A percentile compares a stretch with the other conserved stretches of the same genome.
These are phyloP conservation scores for Porodaedalea pini DNA, from an alignment of 1,284 basidiomycete genomes.

Conservation along the genomic window DNA sequence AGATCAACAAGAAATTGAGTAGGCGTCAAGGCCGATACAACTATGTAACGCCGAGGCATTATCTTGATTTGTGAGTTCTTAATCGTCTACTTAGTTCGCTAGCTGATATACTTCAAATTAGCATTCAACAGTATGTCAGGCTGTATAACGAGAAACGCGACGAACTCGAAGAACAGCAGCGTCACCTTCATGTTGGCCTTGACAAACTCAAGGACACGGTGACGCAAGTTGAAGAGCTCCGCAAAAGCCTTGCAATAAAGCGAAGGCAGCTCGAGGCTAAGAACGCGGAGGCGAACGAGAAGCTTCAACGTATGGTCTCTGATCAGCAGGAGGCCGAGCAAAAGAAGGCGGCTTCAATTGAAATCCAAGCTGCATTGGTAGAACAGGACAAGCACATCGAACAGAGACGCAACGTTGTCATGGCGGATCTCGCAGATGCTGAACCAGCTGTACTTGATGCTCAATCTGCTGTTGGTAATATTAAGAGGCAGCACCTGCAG, in stretches of 20 bases:
- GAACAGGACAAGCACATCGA: conserved; percentile 90
- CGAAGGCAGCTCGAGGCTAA: conserved; percentile 91
- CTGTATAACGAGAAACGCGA: conserved; percentile 98
- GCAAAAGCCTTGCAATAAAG: conserved; percentile 94
- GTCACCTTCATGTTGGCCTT: conserved; percentile 96
- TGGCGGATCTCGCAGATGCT: conserved; percentile 94
- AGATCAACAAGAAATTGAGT: conserved; percentile 85
- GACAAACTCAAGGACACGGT: conserved; percentile 97
- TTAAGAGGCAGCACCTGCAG: conserved; percentile 94
- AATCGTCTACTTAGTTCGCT: conserved; percentile 19
- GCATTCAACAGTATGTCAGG: conserved; percentile 97
- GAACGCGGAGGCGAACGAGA: conserved; percentile 93
- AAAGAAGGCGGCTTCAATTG: conserved; percentile 94
- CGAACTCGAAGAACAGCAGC: conserved; percentile 97
- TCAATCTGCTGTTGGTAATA: conserved; percentile 92
- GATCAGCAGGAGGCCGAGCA: conserved; percentile 99
- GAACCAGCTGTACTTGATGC: conserved; percentile 97
- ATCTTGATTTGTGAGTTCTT: conserved; percentile 91
- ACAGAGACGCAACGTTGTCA: conserved; percentile 84
- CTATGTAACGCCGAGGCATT: conserved; percentile 97
- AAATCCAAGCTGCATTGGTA: conserved; percentile 91
- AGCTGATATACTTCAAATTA: conserved; percentile 31
- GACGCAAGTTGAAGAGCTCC: conserved; percentile 92
- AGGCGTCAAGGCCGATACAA: conserved; percentile 92
- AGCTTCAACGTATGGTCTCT: conserved; percentile 95